Base-by-base conservation (phyloP, 768 basidiomycete species). In the Kwoniella europaea region DNA sequence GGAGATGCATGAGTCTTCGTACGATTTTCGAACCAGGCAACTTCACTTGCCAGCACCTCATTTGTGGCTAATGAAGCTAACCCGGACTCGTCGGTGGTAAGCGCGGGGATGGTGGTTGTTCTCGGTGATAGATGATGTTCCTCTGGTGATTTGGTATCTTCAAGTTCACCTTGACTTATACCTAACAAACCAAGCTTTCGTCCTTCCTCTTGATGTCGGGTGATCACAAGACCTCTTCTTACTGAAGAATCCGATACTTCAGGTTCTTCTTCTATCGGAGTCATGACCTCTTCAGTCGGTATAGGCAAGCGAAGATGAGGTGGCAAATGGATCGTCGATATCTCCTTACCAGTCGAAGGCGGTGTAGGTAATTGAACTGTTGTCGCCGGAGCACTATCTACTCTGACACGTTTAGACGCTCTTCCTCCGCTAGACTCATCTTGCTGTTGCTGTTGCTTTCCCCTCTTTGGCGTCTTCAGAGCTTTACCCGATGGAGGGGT, bases 351-450 rank as follows among this genome's bases (percentile, higher is more conserved):
- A 15, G 71, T 75, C 0, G 79, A 73, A 3, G 79, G 79, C 16
- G 79, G 79, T n/a, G 79, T 80, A 2, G 79, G 79, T 9, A 79
- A 64, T 54, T 79, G 78, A 18, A 54, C 43, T n/a, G 53, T 57
- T 16, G 63, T 42, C 24, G 41, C 41, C 5, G 65, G 65, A 35
- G 62, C 53, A 16, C 56, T 55, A 24, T 73, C 71, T 22, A 71
- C 43, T 52, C 59, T 69, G 46, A 65, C 62, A 52, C 76, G 44
- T 44, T 75, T 72, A 50, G 70, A 57, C 4, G 64, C 57, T 54
- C 67, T 52, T 50, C 63, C 59, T n/a, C 72, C 68, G 66, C 62
- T 57, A 24, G 27, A 29, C 43, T 58, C 57, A 50, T 50, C 57
- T 55, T 67, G 59, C 50, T 68, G 58, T 12, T 70, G 68, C 27